Percentiles rank a stretch among this genome's conserved stretches.
Evolutionary conservation across 1,284 basidiomycete genomes (phyloP).

Genomic region (Leccinum pseudoinsigne): DNA sequence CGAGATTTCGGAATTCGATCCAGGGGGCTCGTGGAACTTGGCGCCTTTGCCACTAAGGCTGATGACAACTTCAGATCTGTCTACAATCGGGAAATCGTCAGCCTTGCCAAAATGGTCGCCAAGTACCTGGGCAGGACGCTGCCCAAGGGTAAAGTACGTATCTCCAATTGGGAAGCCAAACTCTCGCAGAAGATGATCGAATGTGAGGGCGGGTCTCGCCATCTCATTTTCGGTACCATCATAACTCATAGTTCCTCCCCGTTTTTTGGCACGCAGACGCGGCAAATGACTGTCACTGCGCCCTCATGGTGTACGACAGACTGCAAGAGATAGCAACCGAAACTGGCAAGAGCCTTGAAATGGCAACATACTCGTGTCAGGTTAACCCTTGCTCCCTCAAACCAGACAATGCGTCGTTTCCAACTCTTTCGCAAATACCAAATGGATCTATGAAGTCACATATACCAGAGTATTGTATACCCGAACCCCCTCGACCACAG

Average conservation of each 20-base stretch:
- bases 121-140: slow-evolving; percentile 49
- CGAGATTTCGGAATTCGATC: slow-evolving; percentile 57
- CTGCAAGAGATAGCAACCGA: slow-evolving; percentile 40
- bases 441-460: neutral
- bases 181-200: slow-evolving; percentile 45
- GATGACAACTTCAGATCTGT: slow-evolving; percentile 41
- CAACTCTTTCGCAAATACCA: neutral
- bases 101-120: slow-evolving; percentile 53
- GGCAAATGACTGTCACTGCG: slow-evolving; percentile 60
- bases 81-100: slow-evolving; percentile 49
- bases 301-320: slow-evolving; percentile 47
- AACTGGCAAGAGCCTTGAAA: slow-evolving; percentile 28
- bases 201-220: slow-evolving; percentile 39
- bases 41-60: slow-evolving; percentile 46
- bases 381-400: slow-evolving; percentile 22
- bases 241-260: neutral
- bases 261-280: slow-evolving; percentile 42
- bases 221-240: neutral
- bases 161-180: slow-evolving; percentile 55
- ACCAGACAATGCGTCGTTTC: neutral
- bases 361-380: slow-evolving; percentile 32
- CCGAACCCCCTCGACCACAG: slow-evolving; percentile 40
- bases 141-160: slow-evolving; percentile 52
- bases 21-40: slow-evolving; percentile 56
- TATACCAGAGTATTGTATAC: slow-evolving; percentile 30